A percentile compares a stretch with the other conserved stretches of the same genome.
These are phyloP conservation scores for Lactarius akahatsu DNA, from an alignment of 768 basidiomycete genomes.

Conservation along the genomic window DNA sequence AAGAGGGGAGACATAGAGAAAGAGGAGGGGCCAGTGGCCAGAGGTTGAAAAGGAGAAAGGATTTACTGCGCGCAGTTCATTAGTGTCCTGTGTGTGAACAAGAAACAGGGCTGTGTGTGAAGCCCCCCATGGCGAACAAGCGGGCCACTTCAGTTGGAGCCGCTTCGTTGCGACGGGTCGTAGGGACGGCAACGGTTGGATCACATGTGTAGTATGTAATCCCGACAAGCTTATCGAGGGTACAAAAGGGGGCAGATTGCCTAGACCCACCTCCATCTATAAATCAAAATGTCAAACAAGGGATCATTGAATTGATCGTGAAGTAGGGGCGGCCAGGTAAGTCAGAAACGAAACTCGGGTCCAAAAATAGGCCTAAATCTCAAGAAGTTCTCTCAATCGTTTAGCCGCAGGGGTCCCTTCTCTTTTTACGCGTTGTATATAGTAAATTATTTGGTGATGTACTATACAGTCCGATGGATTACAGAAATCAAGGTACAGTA, in stretches of 20 bases:
- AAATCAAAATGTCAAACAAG: not conserved
- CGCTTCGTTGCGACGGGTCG: slow-evolving; percentile 15
- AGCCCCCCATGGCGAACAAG: not conserved
- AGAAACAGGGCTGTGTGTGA: not conserved
- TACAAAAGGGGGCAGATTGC: slow-evolving; percentile 4
- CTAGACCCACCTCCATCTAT: not conserved
- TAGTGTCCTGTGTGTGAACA: slow-evolving; percentile 8
- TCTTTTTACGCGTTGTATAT: not conserved
- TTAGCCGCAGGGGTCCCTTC: not conserved
- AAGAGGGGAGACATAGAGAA: slow-evolving; percentile 12
- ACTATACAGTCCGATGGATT: not conserved
- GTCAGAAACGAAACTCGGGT: not conserved
- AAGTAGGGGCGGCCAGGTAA: not conserved
- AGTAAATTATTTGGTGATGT: not conserved
- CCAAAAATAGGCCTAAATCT: not conserved
- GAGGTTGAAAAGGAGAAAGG: slow-evolving; percentile 8
- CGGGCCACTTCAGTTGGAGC: not conserved
- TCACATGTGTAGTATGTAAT: slow-evolving; percentile 2
- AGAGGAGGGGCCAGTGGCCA: slow-evolving; percentile 18
- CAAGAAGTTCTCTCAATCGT: too few relatives aligned
- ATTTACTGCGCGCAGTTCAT: not conserved
- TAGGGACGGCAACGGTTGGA: slow-evolving; percentile 17
- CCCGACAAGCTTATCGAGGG: not conserved
- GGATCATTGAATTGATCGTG: not conserved
- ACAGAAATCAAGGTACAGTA: not conserved